Evolutionary conservation across 2,329 filamentous ascomycete species (phyloP).

Genomic region (Exophiala sp.): DNA sequence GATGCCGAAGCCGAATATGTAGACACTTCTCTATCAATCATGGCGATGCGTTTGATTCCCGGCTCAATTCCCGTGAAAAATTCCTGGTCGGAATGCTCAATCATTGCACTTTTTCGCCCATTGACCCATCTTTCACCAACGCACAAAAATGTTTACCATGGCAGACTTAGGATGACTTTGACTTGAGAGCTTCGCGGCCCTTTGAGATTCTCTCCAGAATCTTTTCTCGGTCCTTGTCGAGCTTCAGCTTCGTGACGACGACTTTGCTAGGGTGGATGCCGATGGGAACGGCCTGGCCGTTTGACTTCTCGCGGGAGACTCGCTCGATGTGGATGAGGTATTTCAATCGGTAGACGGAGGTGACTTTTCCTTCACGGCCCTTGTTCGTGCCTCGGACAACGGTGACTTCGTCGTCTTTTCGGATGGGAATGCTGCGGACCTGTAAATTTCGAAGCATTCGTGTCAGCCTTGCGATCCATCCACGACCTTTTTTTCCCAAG

Average conservation of each 20-base stretch:
- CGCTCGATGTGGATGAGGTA: slow-evolving; percentile 97
- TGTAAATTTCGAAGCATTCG: slow-evolving; percentile 36
- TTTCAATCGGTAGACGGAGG: slow-evolving; percentile 96
- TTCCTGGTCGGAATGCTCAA: slow-evolving; percentile 1
- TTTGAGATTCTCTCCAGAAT: slow-evolving; percentile 47
- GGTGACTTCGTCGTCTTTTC: slow-evolving; percentile 94
- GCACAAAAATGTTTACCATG: background rate
- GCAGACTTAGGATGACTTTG: slow-evolving; percentile 10
- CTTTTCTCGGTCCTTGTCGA: slow-evolving; percentile 57
- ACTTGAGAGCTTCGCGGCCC: slow-evolving; percentile 43
- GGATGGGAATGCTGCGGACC: slow-evolving; percentile 94
- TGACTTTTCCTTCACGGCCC: slow-evolving; percentile 98
- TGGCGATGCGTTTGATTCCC: background rate
- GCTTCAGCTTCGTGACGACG: slow-evolving; percentile 97
- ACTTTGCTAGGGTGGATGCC: slow-evolving; percentile 96
- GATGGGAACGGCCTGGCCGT: slow-evolving; percentile 91
- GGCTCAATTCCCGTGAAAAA: slow-evolving; percentile 5
- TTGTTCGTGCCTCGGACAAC: slow-evolving; percentile 93
- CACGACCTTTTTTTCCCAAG: background rate
- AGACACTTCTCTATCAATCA: slow-evolving; percentile 13
- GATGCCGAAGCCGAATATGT: slow-evolving; percentile 19
- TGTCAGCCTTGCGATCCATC: slow-evolving; percentile 1
- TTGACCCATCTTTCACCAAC: slow-evolving; percentile 7
- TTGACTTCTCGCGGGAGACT: slow-evolving; percentile 93
- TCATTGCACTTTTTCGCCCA: slow-evolving; percentile 4